Conservation (phyloP, 2,329 filamentous ascomycete species). For the Phaeosphaeriaceae sp. region DNA sequence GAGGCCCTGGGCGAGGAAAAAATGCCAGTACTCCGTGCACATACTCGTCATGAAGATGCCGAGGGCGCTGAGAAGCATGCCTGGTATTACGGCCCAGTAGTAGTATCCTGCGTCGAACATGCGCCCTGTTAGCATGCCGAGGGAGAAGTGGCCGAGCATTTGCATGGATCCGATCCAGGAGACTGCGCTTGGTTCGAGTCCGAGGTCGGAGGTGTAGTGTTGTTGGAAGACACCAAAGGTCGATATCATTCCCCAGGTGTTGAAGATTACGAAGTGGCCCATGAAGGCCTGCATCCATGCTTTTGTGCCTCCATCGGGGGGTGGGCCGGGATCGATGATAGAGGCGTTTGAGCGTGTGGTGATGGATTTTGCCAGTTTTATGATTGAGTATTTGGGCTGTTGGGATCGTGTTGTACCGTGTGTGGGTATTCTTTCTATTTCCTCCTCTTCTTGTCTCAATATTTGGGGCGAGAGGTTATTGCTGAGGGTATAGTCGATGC, state of each 20-base stretch:
- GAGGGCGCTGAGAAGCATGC: slow-evolving; percentile 53
- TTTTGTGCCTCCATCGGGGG: slow-evolving; percentile 45
- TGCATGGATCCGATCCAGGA: slow-evolving; percentile 61
- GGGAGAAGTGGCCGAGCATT: slow-evolving; percentile 58
- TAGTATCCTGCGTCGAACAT: slow-evolving; percentile 61
- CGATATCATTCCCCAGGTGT: slow-evolving; percentile 47
- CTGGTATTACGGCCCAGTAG: slow-evolving; percentile 51
- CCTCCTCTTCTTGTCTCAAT: slow-evolving; percentile 10
- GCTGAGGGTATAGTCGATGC: slow-evolving; percentile 11
- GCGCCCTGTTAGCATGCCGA: slow-evolving; percentile 59
- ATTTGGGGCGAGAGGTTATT: slow-evolving; percentile 1
- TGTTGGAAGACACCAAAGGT: slow-evolving; percentile 48
- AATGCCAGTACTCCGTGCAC: slow-evolving; percentile 58
- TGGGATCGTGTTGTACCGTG: slow-evolving; percentile 18
- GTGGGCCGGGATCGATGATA: slow-evolving; percentile 44
- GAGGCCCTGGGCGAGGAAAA: slow-evolving; percentile 47
- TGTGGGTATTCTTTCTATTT: slow-evolving; percentile 18
- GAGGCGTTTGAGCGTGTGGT: slow-evolving; percentile 43
- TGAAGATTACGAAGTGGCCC: slow-evolving; percentile 47
- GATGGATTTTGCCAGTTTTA: slow-evolving; percentile 32
- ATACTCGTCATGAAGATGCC: slow-evolving; percentile 61
- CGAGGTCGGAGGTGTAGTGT: slow-evolving; percentile 40
- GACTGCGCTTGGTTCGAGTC: slow-evolving; percentile 51
- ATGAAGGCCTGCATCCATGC: slow-evolving; percentile 48
- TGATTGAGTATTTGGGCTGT: slow-evolving; percentile 15